Base-by-base conservation (phyloP, 148 eudicot genomes). In the Nepenthes gracilis region DNA sequence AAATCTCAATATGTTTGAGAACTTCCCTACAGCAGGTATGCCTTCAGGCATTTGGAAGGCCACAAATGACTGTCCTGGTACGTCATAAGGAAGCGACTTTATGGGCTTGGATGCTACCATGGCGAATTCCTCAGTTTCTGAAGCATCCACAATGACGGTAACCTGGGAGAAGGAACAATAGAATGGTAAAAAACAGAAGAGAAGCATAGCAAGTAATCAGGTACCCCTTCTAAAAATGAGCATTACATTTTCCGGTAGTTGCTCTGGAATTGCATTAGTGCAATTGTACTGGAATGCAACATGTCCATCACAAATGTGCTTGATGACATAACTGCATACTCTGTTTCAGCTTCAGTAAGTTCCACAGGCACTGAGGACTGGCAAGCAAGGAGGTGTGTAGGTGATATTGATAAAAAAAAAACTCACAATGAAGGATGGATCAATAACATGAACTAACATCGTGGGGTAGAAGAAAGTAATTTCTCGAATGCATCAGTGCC, bases 291-390 rank as follows among this genome's bases (percentile, higher is more conserved):
- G 99, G 75, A 93, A 83, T 62, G 88, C 95, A 35, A 93, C 77
- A 72, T 93, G 96, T 54, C 81, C 73, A 63, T 86, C 83, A 65
- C 77, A 93, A 59, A 93, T 77, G 70, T 93, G 99, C 72, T 93
- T 93, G 67, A 93, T 87, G 60, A 77, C 95, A 72, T 88, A 40
- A 93, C 99, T 43, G 96, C 78, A 66, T 93, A 93, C 72, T 93
- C 99, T 58, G 99, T 93, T 79, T 88, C 99, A 49, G 88, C 91
- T 78, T 93, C 99, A 15, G 99, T 86, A 49, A 93, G 95, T 79
- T 93, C 99, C 67, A 86, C 88, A 37, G 95, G 89, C 33, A 83
- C 72, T 40, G 99, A 93, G 55, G 99, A 93, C 99, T 93, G 80
- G 60, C 32, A 66, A 59, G 12, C 2, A 61, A 65, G 12, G 23